Conservation (phyloP, 2,329 filamentous ascomycete species). For the Alternaria triticina region DNA sequence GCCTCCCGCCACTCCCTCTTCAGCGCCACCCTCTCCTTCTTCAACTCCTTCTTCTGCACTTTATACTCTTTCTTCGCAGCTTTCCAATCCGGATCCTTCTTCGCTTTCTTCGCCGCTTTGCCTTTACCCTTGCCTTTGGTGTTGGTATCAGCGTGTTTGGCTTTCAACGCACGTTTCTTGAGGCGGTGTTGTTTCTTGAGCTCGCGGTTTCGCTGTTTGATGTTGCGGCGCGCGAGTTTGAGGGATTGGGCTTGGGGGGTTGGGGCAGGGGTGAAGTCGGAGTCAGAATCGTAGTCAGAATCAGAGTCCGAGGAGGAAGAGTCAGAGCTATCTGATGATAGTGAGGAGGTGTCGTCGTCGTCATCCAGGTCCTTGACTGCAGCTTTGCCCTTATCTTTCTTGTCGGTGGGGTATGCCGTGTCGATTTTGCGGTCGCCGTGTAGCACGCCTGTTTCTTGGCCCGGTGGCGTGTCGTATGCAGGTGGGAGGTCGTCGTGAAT, state of each 20-base stretch:
- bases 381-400: slow-evolving; percentile 2
- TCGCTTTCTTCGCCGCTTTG: slow-evolving; percentile 21
- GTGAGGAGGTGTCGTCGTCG: slow-evolving; percentile 28
- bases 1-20: slow-evolving; percentile 27
- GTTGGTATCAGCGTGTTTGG: slow-evolving; percentile 4
- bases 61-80: slow-evolving; percentile 30
- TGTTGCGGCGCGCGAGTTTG: slow-evolving; percentile 18
- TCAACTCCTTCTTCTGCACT: slow-evolving; percentile 27
- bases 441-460: slow-evolving; percentile 29
- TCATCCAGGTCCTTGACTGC: slow-evolving; percentile 11
- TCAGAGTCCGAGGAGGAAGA: slow-evolving; percentile 24
- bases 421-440: slow-evolving; percentile 10
- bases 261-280: not conserved
- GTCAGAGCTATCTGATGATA: slow-evolving; percentile 31
- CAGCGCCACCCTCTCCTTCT: slow-evolving; percentile 15
- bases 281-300: slow-evolving; percentile 16
- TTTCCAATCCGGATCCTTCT: slow-evolving; percentile 30
- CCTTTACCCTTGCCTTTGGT: slow-evolving; percentile 22
- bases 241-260: not conserved
- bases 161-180: slow-evolving; percentile 29
- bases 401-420: not conserved
- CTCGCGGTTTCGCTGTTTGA: slow-evolving; percentile 17
- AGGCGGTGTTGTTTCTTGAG: slow-evolving; percentile 24
- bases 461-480: slow-evolving; percentile 14
- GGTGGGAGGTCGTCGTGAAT: slow-evolving; percentile 23